Conservation (phyloP, 73 alveolate species). For the Paramecium pentaurelia region DNA sequence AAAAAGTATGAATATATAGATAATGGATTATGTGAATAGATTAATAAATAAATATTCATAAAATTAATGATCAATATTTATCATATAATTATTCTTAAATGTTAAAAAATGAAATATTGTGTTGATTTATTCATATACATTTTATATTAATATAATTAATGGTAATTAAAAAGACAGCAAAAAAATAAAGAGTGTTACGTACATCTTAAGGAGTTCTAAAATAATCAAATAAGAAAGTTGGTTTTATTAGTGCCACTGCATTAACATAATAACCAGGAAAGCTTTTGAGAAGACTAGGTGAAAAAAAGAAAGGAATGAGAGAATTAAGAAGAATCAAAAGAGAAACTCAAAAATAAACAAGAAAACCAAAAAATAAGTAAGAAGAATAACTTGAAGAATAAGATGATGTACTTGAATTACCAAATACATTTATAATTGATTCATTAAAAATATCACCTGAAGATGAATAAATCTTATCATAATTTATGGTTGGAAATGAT, state of each 20-base stretch:
- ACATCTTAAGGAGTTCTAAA: conserved; percentile 18
- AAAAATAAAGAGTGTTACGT: neutral
- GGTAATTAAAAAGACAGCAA: neutral
- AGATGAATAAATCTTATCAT: conserved; percentile 54
- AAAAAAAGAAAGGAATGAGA: conserved; percentile 22
- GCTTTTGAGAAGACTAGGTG: neutral
- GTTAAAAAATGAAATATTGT: neutral
- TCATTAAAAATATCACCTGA: conserved; percentile 39
- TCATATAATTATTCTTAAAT: neutral
- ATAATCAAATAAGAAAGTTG: conserved; percentile 4
- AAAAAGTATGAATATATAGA: no score
- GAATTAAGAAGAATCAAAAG: neutral
- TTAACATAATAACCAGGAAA: conserved; percentile 32
- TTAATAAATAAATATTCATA: no score
- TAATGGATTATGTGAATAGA: no score
- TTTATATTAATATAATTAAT: neutral
- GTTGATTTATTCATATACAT: neutral
- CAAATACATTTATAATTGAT: neutral
- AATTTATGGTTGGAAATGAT: conserved; percentile 9
- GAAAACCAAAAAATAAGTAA: neutral
- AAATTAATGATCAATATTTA: no score
- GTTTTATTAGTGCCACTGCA: neutral
- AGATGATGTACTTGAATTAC: neutral
- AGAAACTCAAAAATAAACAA: neutral
- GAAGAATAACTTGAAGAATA: neutral